Conservation (phyloP, 306 rosid species). For the Cucurbita moschata region DNA sequence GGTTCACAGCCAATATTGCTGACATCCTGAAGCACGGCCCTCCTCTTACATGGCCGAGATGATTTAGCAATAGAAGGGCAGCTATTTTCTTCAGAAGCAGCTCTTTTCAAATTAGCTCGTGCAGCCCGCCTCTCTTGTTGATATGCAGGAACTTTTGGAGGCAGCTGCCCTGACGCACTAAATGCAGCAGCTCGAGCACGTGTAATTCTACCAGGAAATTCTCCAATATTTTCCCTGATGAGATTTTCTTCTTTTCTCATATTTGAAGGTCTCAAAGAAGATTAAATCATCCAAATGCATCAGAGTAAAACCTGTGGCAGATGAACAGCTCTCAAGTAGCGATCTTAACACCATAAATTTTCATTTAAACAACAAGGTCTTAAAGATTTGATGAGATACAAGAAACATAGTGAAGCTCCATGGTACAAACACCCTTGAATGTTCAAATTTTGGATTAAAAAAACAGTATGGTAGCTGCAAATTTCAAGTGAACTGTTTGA, state of each 20-base stretch:
- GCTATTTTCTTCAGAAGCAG: slow-evolving; percentile 18
- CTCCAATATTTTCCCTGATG: slow-evolving; percentile 16
- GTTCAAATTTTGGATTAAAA: not conserved
- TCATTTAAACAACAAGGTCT: not conserved
- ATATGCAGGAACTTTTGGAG: slow-evolving; percentile 28
- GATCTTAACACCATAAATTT: not conserved
- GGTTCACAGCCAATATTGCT: slow-evolving; percentile 44
- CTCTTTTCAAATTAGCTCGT: slow-evolving; percentile 31
- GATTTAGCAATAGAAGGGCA: slow-evolving; percentile 17
- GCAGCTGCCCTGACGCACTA: slow-evolving; percentile 30
- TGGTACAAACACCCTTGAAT: not conserved
- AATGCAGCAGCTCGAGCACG: slow-evolving; percentile 62
- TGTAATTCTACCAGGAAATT: slow-evolving; percentile 48
- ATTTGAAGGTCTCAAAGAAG: slow-evolving; percentile 27
- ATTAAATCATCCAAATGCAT: slow-evolving; percentile 20
- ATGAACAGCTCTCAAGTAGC: not conserved
- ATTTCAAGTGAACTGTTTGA: not conserved
- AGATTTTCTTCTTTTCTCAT: slow-evolving; percentile 63
- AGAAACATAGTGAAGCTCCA: not conserved
- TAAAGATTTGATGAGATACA: not conserved
- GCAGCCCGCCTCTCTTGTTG: slow-evolving; percentile 25
- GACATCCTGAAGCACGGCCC: slow-evolving; percentile 57
- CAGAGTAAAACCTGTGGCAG: slow-evolving; percentile 3
- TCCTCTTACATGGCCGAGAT: slow-evolving; percentile 36
- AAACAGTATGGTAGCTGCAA: not conserved